phyloP scores from a whole-genome alignment of 192 early-diverging fungal genomes.

The Umbelopsis isabellina region DNA sequence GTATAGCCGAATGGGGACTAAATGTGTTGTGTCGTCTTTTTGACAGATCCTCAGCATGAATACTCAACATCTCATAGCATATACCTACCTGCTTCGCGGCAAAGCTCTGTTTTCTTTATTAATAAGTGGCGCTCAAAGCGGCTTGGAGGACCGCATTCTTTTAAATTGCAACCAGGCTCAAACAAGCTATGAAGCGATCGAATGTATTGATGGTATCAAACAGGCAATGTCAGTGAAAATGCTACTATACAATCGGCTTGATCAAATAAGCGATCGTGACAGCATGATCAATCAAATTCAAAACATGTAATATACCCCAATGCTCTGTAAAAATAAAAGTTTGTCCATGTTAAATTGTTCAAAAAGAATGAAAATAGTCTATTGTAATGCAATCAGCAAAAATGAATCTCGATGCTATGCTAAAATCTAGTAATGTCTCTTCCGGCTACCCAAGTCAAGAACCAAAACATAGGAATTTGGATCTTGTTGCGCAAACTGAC shows the following conservation, averaged over 20 bases:
- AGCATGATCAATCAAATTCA: background rate
- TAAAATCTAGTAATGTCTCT: conserved; percentile 14
- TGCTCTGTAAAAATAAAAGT: too few relatives aligned
- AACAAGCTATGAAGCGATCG: background rate
- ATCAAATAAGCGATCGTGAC: background rate
- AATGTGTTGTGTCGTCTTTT: background rate
- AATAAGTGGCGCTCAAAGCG: background rate
- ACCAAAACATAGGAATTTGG: conserved; percentile 75
- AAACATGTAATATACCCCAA: background rate
- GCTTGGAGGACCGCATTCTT: background rate
- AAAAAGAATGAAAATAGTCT: too few relatives aligned
- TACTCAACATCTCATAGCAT: background rate
- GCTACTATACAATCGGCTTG: background rate
- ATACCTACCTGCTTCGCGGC: background rate
- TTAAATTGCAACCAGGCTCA: background rate
- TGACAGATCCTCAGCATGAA: background rate
- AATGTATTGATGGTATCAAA: background rate
- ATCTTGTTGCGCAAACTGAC: conserved; percentile 72
- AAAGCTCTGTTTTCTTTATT: background rate
- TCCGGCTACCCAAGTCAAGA: conserved; percentile 36
- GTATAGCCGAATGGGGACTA: background rate
- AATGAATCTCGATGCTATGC: background rate
- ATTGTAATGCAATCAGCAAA: background rate
- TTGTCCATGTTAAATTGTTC: too few relatives aligned
- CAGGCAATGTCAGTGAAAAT: conserved; percentile 9